Evolutionary conservation across 169 alveolate genomes (phyloP).

Genomic region (Eimeria maxima): DNA sequence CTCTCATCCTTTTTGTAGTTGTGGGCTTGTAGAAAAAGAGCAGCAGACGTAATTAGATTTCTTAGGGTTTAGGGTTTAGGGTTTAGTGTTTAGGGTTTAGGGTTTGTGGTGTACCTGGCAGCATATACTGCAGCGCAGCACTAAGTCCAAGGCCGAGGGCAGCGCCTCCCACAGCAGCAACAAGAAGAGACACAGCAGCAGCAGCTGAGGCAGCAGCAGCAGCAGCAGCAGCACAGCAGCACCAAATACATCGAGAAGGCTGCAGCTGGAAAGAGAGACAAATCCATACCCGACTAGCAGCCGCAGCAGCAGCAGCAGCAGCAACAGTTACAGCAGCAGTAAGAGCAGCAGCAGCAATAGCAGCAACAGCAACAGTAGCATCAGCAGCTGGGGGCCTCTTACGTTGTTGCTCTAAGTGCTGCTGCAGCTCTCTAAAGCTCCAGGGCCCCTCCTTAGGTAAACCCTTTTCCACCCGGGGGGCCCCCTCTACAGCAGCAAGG

Average conservation of each 20-base stretch:
- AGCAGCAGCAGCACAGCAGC: not conserved
- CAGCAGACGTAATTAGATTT: too few species aligned
- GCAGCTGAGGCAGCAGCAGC: conserved; percentile 45
- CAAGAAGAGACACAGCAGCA: conserved; percentile 50
- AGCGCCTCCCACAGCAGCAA: conserved; percentile 30
- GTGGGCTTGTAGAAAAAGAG: too few species aligned
- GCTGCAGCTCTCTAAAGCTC: not conserved
- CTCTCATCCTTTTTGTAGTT: not conserved
- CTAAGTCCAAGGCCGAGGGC: conserved; percentile 7
- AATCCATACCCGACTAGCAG: too few species aligned
- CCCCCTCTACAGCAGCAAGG: not conserved
- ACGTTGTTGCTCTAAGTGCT: not conserved
- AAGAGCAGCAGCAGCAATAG: not conserved
- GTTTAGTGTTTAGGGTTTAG: not conserved
- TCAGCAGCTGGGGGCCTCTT: not conserved
- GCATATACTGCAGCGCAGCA: conserved; percentile 46
- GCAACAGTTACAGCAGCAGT: not conserved
- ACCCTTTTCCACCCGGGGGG: not conserved
- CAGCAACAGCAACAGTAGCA: not conserved
- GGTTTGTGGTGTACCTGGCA: conserved; percentile 47
- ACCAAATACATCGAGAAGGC: not conserved
- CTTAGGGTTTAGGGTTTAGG: not conserved
- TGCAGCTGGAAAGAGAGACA: too few species aligned
- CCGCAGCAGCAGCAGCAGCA: conserved; percentile 33
- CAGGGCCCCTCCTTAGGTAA: not conserved